Conservation (phyloP, 805 yeast genomes). For the Yarrowia phangngaensis region DNA sequence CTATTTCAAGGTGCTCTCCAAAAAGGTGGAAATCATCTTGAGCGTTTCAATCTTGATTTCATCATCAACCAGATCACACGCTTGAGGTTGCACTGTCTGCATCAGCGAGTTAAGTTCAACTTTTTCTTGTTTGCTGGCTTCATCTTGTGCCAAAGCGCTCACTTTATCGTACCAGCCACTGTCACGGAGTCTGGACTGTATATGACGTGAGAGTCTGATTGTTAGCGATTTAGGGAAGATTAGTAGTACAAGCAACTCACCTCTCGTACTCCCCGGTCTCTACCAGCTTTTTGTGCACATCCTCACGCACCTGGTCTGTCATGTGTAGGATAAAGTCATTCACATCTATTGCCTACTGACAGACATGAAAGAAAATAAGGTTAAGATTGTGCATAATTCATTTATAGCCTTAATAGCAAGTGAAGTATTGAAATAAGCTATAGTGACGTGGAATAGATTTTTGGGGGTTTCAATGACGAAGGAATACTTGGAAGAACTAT, state of each 20-base stretch:
- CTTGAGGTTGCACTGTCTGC: slow-evolving; percentile 17
- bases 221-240: not conserved
- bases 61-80: slow-evolving; percentile 34
- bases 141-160: slow-evolving; percentile 50
- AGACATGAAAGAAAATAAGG: too few species aligned
- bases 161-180: slow-evolving; percentile 86
- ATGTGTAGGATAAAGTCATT: too few species aligned
- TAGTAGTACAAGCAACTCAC: slow-evolving; percentile 35
- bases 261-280: slow-evolving; percentile 77
- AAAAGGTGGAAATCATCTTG: slow-evolving; percentile 44
- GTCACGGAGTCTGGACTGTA: slow-evolving; percentile 63
- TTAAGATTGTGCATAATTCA: too few species aligned
- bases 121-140: slow-evolving; percentile 24
- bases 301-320: slow-evolving; percentile 24
- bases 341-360: too few species aligned
- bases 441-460: too few species aligned
- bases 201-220: slow-evolving; percentile 54
- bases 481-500: too few species aligned
- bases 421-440: too few species aligned
- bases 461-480: too few species aligned
- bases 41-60: slow-evolving; percentile 58
- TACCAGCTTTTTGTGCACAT: slow-evolving; percentile 43
- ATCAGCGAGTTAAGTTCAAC: slow-evolving; percentile 9
- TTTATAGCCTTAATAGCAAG: too few species aligned
- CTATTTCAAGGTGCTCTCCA: slow-evolving; percentile 28